phyloP scores from a whole-genome alignment of 352 stramenopile genomes.

The Phytophthora pluvialis region DNA sequence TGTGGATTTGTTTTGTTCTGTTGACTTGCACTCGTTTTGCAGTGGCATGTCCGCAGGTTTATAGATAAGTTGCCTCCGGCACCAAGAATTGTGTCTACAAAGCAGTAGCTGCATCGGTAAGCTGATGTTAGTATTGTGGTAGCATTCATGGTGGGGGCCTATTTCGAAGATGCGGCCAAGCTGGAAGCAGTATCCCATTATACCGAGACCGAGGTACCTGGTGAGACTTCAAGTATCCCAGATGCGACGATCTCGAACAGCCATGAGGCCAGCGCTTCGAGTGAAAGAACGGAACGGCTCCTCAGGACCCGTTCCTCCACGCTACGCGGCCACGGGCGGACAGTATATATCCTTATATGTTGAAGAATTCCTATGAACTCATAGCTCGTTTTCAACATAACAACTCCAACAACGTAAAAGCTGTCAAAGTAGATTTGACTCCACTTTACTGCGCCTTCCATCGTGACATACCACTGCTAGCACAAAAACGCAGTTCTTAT shows the following conservation, averaged over 20 bases:
- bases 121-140: not conserved
- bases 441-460: slow-evolving; percentile 5
- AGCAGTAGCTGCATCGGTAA: too few species aligned
- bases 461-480: not conserved
- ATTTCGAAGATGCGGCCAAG: slow-evolving; percentile 1
- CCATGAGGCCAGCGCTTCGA: not conserved
- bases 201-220: not conserved
- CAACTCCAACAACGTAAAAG: slow-evolving; percentile 2
- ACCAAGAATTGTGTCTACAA: slow-evolving; percentile 9
- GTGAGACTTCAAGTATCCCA: not conserved
- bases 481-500: not conserved
- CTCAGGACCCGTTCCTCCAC: not conserved
- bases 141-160: slow-evolving; percentile 1
- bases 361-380: slow-evolving; percentile 2
- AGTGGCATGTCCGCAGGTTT: slow-evolving; percentile 3
- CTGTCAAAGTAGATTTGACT: slow-evolving; percentile 3
- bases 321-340: not conserved
- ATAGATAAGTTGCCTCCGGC: slow-evolving; percentile 14
- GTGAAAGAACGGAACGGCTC: not conserved
- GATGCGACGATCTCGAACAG: not conserved
- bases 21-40: not conserved
- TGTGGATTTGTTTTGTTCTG: too few species aligned
- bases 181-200: not conserved
- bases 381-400: not conserved
- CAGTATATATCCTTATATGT: not conserved